Conservation (phyloP, 1,139 yeast species). For the Pichia terricola region DNA sequence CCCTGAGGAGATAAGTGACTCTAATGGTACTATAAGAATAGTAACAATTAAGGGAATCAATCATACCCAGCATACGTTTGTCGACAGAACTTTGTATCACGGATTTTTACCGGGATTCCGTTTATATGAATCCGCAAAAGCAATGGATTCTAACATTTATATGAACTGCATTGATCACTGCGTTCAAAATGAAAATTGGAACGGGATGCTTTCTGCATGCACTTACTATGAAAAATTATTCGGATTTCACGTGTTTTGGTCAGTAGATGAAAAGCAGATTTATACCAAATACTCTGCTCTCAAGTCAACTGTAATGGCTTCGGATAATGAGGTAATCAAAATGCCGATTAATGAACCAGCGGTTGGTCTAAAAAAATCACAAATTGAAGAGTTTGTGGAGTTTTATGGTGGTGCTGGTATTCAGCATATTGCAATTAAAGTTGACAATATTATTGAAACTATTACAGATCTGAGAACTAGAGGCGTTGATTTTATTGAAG, state of each 20-base stretch:
- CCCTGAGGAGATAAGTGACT: constrained; percentile 38
- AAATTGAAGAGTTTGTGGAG: constrained; percentile 73
- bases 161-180: constrained; percentile 57
- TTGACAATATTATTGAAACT: constrained; percentile 49
- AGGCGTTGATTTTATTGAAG: constrained; percentile 63
- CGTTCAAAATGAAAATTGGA: constrained; percentile 72
- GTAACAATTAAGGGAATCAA: constrained; percentile 55
- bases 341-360: constrained; percentile 87
- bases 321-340: constrained; percentile 53
- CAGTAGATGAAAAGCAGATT: constrained; percentile 71
- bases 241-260: constrained; percentile 75
- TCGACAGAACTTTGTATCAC: constrained; percentile 35
- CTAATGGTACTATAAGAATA: constrained; percentile 38
- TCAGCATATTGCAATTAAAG: constrained; percentile 68
- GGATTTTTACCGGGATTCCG: constrained; percentile 51
- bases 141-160: constrained; percentile 15
- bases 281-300: constrained; percentile 60
- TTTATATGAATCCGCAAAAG: neutral
- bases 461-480: constrained; percentile 44
- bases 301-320: constrained; percentile 68
- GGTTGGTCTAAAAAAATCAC: constrained; percentile 52
- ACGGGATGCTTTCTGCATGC: constrained; percentile 51
- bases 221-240: constrained; percentile 48
- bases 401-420: constrained; percentile 74
- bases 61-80: constrained; percentile 61